Evolutionary conservation across 208 protist genomes (phyloP), one percentile per base, ranked within the genome.

Genomic region (Leishmania gerbilli): DNA sequence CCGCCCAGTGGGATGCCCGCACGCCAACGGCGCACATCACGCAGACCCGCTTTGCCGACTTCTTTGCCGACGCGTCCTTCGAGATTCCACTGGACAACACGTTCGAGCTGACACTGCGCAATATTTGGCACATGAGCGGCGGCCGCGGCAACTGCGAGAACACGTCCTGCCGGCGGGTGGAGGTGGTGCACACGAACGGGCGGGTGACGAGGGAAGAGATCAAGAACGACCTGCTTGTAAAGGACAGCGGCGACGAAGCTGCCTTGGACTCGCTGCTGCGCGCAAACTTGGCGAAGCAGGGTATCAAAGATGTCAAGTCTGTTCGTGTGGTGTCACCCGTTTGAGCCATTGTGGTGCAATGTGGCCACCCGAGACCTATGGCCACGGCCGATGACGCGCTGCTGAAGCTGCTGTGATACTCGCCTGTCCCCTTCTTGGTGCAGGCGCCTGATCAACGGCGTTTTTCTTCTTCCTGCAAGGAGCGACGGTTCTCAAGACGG

Each of bases 111-210:
- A 68, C 88, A 74, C 91, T 98, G 91, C 92, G 96, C 11, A 93
- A 98, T 86, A 85, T 94, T 15, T 98, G 93, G 92, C 96, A 98
- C 82, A 84, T 97, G 51, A 97, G 93, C 76, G 96, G 96, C 45
- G 96, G 96, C n/a, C 90, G 88, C 51, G 96, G 91, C 62, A 91
- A 84, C 71, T 92, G 81, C 27, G 87, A 80, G 76, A 98, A 98
- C 87, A 94, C 89, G 53, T 96, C 93, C 71, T 98, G 96, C 76
- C 81, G 93, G n/a, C 87, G 93, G 3, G 88, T 98, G n/a, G 74
- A 89, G 75, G 91, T 98, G 51, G 84, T 95, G 19, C 96, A 97
- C 86, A 90, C 79, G 40, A 96, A 96, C 78, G 96, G 96, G 6
- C 88, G 89, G 3, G 85, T 93, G 31, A 97, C 92, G 7, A 81